Conservation (phyloP, 805 yeast genomes). For the Ogataea populi-albae region DNA sequence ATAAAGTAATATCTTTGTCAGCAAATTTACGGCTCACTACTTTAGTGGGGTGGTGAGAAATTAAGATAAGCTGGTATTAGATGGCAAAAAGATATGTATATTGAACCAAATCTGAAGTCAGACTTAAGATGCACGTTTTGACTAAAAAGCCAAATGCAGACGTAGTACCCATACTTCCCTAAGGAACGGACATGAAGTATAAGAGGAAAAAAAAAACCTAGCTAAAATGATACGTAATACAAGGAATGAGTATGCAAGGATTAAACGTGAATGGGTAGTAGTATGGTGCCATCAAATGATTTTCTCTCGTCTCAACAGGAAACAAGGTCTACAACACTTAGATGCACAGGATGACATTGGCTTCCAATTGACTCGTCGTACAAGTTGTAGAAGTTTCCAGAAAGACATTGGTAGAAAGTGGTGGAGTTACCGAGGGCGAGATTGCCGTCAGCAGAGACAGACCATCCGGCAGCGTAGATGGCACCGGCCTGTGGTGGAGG, state of each 20-base stretch:
- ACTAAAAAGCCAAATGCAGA: conserved; percentile 8
- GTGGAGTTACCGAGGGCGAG: conserved; percentile 50
- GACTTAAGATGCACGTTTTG: conserved; percentile 20
- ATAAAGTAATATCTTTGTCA: background rate
- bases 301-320: conserved; percentile 34
- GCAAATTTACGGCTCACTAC: no score
- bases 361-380: conserved; percentile 47
- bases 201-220: conserved; percentile 1
- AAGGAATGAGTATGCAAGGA: conserved; percentile 3
- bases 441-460: conserved; percentile 41
- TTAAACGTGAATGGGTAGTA: background rate
- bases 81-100: no score
- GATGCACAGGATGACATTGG: conserved; percentile 45
- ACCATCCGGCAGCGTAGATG: conserved; percentile 52
- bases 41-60: no score
- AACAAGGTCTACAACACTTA: conserved; percentile 44
- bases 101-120: no score
- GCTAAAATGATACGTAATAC: conserved; percentile 3
- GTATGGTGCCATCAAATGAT: conserved; percentile 1
- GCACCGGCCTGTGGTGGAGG: conserved; percentile 65
- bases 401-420: conserved; percentile 51
- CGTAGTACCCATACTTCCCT: conserved; percentile 1
- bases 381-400: conserved; percentile 59
- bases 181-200: background rate
- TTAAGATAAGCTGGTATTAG: no score